A percentile compares a stretch with the other conserved stretches of the same genome.
These are phyloP conservation scores for Oryza brachyantha DNA, from an alignment of 176 grass and related monocot species.

Conservation along the genomic window DNA sequence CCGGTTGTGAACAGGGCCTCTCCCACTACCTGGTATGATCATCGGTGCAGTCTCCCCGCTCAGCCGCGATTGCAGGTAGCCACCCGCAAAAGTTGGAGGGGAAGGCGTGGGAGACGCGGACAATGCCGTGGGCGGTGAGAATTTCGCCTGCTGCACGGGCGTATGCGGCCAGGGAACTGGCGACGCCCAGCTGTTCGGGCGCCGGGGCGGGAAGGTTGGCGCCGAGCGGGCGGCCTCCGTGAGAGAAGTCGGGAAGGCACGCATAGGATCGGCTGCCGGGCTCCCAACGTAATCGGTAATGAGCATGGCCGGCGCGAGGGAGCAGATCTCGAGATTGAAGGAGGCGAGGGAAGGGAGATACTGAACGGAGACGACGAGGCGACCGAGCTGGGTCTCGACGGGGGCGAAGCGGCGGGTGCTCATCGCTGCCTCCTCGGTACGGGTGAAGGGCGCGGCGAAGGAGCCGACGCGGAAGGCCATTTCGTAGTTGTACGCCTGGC, in stretches of 20 bases:
- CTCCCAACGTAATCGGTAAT: conserved; percentile 84
- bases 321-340: conserved; percentile 72
- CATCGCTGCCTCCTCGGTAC: conserved; percentile 66
- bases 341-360: conserved; percentile 58
- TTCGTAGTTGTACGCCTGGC: conserved; percentile 70
- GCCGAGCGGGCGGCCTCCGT: conserved; percentile 28
- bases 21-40: conserved; percentile 61
- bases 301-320: conserved; percentile 55
- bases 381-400: conserved; percentile 81
- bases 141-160: conserved; percentile 46
- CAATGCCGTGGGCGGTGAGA: conserved; percentile 57
- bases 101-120: conserved; percentile 77
- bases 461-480: conserved; percentile 74
- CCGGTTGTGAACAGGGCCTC: conserved; percentile 38
- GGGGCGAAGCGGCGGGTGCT: conserved; percentile 41
- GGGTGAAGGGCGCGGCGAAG: conserved; percentile 77
- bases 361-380: conserved; percentile 76
- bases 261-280: conserved; percentile 62
- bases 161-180: conserved; percentile 43
- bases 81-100: conserved; percentile 59
- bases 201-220: conserved; percentile 23
- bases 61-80: conserved; percentile 63
- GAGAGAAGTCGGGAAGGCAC: conserved; percentile 73
- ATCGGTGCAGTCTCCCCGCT: conserved; percentile 62
- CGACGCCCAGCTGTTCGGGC: conserved; percentile 58